These are phyloP conservation scores for Nannochloropsis salina DNA, from an alignment of 108 stramenopile genomes.

Conservation along the genomic window DNA sequence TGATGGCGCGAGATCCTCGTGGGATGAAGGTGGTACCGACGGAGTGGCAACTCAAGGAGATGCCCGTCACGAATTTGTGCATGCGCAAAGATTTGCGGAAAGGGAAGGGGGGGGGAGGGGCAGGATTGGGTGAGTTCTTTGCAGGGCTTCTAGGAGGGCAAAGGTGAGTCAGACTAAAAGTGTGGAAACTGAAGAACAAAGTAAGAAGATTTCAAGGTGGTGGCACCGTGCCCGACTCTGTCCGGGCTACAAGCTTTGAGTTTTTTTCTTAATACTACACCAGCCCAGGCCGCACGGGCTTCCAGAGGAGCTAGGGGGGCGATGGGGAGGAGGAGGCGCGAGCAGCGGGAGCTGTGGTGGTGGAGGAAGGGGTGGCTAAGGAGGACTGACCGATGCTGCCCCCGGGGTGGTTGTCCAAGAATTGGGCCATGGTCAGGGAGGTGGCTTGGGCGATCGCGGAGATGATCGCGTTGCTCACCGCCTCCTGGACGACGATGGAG, in stretches of 20 bases:
- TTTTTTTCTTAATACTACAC: too few relatives aligned
- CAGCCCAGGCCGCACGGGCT: too few relatives aligned
- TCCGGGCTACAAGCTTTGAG: too few relatives aligned
- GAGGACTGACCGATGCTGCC: neutral
- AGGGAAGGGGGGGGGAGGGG: neutral
- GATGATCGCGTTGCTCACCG: neutral
- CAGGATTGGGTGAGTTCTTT: neutral
- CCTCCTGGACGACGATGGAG: neutral
- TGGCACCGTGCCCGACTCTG: too few relatives aligned
- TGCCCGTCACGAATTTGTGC: conserved; percentile 6
- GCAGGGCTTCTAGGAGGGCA: neutral
- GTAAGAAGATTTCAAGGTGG: too few relatives aligned
- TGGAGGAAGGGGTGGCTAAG: neutral
- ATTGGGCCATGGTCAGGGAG: neutral
- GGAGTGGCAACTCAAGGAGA: conserved; percentile 12
- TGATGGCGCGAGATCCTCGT: neutral
- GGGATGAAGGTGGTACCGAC: neutral
- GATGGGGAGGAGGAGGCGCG: neutral
- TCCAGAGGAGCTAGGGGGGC: neutral
- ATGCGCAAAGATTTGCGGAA: conserved; percentile 7
- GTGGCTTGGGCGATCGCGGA: neutral
- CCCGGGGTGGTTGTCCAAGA: conserved; percentile 13
- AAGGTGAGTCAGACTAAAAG: too few relatives aligned
- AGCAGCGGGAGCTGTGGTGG: neutral
- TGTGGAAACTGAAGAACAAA: too few relatives aligned